Evolutionary conservation across 129 eudicot genomes (phyloP), one percentile per base, ranked within the genome.

Genomic region (Dittrichia graveolens): DNA sequence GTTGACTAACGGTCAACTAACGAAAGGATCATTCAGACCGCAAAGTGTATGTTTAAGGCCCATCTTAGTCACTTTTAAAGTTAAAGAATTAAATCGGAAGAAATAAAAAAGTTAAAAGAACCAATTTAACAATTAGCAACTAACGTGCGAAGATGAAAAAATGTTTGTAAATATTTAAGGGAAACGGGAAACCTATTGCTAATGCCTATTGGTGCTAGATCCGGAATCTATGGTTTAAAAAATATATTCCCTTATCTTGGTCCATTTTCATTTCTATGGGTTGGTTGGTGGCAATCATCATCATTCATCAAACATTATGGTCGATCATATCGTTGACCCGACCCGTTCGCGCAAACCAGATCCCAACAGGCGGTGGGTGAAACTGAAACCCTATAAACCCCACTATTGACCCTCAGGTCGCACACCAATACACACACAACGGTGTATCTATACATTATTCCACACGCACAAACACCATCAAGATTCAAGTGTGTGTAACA

Each of bases 281-380:
- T 75, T 67, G 80, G 74, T 75, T 75, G 74, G 80, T 75, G 73
- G 48, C 74, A 6, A 43, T 49, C 40, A 75, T 66, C 46, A 53
- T 42, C 54, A 55, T 16, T 42, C 2, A 0, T 24, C 31, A 24
- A 70, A 12, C 44, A 42, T 70, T 16, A 3, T 18, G 9, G 43
- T 44, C 56, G 31, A 31, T 43, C 49, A 55, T 65, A 15, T 53
- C 12, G 7, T 63, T 50, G 38, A 64, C 64, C 64, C 37, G 72
- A 38, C 35, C 52, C 47, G 6, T 31, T 46, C n/a, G 14, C 19
- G 14, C 39, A 6, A 61, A 3, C 42, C 67, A 50, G 52, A 16
- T 45, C 68, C 52, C 41, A 44, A 31, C 44, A 18, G 6, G 54
- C 18, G 37, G 59, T 45, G 2, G 52, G 61, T 46, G 67, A 67